A percentile compares a stretch with the other conserved stretches of the same genome.
Evolutionary conservation across 148 eudicot species (phyloP).

Genomic region (Arctostaphylos glauca): DNA sequence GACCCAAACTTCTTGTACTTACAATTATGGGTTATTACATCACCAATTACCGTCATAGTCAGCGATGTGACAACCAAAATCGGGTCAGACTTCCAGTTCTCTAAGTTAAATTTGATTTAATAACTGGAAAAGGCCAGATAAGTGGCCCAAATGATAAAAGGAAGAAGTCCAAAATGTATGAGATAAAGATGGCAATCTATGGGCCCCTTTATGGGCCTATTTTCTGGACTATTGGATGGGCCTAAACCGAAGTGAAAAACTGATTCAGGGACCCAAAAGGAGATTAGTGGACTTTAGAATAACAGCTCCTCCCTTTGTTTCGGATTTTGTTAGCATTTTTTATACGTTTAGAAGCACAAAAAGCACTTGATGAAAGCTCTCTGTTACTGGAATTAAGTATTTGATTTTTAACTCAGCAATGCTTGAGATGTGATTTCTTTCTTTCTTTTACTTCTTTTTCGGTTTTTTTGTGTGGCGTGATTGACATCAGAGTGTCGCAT

Average conservation of each 20-base stretch:
- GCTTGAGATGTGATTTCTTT: not conserved
- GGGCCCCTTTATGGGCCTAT: not conserved
- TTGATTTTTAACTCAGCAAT: not conserved
- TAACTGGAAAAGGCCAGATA: no score
- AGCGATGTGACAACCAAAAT: no score
- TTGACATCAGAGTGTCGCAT: not conserved
- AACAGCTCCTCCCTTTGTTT: no score
- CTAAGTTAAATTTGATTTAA: not conserved
- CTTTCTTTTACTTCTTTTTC: not conserved
- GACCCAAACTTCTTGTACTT: no score
- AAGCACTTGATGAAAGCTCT: not conserved
- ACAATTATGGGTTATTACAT: no score
- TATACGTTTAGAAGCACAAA: no score
- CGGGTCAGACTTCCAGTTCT: no score
- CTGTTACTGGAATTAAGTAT: not conserved
- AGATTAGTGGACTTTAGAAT: not conserved
- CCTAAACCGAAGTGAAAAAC: not conserved
- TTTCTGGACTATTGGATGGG: not conserved
- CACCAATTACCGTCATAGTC: no score
- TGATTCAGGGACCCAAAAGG: not conserved
- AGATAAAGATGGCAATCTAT: not conserved
- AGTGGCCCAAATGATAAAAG: not conserved
- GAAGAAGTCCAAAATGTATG: not conserved
- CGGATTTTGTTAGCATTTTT: no score
- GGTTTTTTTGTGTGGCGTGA: not conserved